A percentile compares a stretch with the other conserved stretches of the same genome.
Conservation (phyloP, 257 asterid species). For the Euphrasia confusa region DNA sequence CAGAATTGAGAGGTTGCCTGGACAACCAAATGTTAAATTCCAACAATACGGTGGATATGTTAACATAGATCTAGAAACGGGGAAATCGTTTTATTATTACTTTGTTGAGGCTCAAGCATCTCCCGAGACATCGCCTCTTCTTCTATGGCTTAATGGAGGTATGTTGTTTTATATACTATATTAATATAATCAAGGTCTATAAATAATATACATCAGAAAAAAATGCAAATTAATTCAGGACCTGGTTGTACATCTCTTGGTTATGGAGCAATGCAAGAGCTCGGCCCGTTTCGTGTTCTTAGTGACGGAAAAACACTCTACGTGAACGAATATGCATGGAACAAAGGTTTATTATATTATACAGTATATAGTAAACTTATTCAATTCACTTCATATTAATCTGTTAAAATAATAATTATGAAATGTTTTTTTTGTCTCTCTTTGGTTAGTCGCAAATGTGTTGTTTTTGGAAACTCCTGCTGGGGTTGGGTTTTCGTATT, state of each 20-base stretch:
- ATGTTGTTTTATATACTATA: not conserved
- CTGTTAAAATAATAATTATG: conserved; percentile 11
- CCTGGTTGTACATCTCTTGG: conserved; percentile 94
- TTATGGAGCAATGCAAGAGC: conserved; percentile 84
- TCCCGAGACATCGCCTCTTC: conserved; percentile 48
- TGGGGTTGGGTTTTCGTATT: no score
- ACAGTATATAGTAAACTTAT: no score
- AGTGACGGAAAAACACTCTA: conserved; percentile 85
- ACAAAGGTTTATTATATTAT: conserved; percentile 39
- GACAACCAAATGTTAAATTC: conserved; percentile 50
- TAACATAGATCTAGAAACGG: conserved; percentile 9
- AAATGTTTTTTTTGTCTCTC: not conserved
- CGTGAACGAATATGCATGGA: conserved; percentile 71
- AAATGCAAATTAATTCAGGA: conserved; percentile 32
- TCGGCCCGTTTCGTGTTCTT: conserved; percentile 14
- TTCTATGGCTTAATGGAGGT: conserved; percentile 94
- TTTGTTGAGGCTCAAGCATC: conserved; percentile 13
- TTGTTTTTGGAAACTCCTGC: no score
- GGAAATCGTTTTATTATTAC: no score
- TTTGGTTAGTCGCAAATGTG: conserved; percentile 27
- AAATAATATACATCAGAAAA: not conserved
- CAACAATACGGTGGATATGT: conserved; percentile 70
- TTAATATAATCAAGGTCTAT: no score
- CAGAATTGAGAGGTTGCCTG: conserved; percentile 35
- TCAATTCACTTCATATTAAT: no score